Base-by-base conservation (phyloP, 495 filamentous ascomycete species). In the Neurospora sp. region DNA sequence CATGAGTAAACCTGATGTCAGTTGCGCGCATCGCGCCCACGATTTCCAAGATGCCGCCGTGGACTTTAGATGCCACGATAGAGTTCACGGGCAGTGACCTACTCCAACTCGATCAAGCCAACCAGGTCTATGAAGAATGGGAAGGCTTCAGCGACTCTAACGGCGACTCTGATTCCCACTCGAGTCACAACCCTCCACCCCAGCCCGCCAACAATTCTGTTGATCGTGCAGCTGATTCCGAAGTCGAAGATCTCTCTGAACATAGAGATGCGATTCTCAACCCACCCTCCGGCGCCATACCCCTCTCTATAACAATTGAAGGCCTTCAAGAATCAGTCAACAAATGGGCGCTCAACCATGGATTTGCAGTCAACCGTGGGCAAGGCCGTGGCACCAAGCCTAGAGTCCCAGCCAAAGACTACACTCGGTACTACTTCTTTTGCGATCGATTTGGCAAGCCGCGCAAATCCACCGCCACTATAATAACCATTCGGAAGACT, bases 151-250 rank as follows among this genome's bases (percentile, higher is more conserved):
- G 42, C 42, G 42, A 45, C 18, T 1, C 41, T 18, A 16, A 2
- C 4, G 42, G 42, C 42, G 42, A n/a, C 3, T 8, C 41, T 18
- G 16, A 42, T 7, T 45, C 42, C 1, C 0, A 4, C 1, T n/a
- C 42, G 1, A 9, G 0, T n/a, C 18, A 20, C 18, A 1, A 45
- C 42, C 0, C 42, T 3, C 18, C 3, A 45, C 0, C 18, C 3
- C 42, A 45, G 8, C 18, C 18, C 42, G 42, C 8, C 18, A n/a
- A 0, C 8, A 45, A 45, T 0, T 20, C 42, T 9, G 8, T 3
- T 3, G 0, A 45, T 16, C 14, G 0, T 0, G 12, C 14, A 16
- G 3, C 0, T 0, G 40, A 41, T 7, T 7, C 40, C 0, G 14
- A 41, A 7, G 14, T 0, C 1, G 42, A 45, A 0, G 18, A 9